Evolutionary conservation across 345 rosid species (phyloP).

Genomic region (Eucalyptus dawsonii): DNA sequence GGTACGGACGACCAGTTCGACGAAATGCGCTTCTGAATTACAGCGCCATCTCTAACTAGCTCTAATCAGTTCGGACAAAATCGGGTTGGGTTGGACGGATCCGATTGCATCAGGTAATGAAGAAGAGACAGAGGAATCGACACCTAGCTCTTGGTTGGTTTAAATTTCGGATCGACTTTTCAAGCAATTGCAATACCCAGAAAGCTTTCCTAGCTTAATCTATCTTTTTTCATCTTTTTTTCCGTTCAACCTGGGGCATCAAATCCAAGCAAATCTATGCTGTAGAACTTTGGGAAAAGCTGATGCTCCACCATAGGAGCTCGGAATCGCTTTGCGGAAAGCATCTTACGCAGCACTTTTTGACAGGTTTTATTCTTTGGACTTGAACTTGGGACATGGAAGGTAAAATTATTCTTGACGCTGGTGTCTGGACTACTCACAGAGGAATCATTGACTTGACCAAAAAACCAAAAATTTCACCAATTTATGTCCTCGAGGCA

Average conservation of each 20-base stretch:
- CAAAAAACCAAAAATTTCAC: background rate
- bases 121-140: background rate
- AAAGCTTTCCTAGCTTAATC: background rate
- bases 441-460: background rate
- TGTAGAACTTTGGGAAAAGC: background rate
- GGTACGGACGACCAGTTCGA: background rate
- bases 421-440: background rate
- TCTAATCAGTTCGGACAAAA: background rate
- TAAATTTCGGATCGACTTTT: background rate
- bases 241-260: background rate
- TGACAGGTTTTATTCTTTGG: background rate
- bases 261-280: background rate
- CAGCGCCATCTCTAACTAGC: background rate
- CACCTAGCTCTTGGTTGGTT: background rate
- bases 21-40: background rate
- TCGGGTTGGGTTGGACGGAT: background rate
- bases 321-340: background rate
- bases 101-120: background rate
- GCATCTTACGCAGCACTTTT: background rate
- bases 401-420: background rate
- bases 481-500: background rate
- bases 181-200: background rate
- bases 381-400: background rate
- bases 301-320: background rate
- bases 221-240: background rate